Base-by-base conservation (phyloP, 1,284 basidiomycete genomes). In the Leccinum pseudoinsigne region DNA sequence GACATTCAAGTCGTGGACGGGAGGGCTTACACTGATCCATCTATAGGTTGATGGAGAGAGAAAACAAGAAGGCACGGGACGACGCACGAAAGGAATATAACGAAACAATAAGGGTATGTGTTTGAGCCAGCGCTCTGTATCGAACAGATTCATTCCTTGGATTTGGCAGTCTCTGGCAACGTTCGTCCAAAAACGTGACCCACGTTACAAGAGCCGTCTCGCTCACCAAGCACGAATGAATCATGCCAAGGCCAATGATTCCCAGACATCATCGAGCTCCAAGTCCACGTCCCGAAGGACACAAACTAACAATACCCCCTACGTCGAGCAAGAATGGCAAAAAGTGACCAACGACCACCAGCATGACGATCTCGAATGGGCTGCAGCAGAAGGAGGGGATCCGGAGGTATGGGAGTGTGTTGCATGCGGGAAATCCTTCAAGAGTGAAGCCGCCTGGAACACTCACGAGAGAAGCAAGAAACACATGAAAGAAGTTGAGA, bases 401-500 rank as follows among this genome's bases (percentile, higher is more conserved):
- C 73, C 83, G 5, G 89, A 92, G 70, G 89, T 90, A 72, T 96
- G 93, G 86, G 95, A 98, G 74, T 99, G 97, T 71, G 90, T 98
- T n/a, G 97, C 92, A 3, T 99, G 97, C 73, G 84, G 87, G 60
- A 98, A 98, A 80, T 84, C 83, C 1, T 99, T 98, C 77, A 83
- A 90, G 71, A 95, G 91, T 68, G 95, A 98, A 72, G 93, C 94
- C 0, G 93, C 95, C 16, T 99, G 96, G 94, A 84, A 89, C 69
- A 98, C 96, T 75, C 97, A 99, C 69, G 97, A 99, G 76, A 83
- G 95, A 68, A 98, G 95, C 77, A 93, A 93, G 77, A 98, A 97
- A 76, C 97, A 99, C 75, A 78, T 94, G 74, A 94, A 92, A 76
- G 92, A 94, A 64, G 87, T 97, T 16, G 93, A 93, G 72, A 80